Evolutionary conservation across 805 yeast genomes (phyloP), one percentile per base, ranked within the genome.

Genomic region (Lipomyces mesembrius): DNA sequence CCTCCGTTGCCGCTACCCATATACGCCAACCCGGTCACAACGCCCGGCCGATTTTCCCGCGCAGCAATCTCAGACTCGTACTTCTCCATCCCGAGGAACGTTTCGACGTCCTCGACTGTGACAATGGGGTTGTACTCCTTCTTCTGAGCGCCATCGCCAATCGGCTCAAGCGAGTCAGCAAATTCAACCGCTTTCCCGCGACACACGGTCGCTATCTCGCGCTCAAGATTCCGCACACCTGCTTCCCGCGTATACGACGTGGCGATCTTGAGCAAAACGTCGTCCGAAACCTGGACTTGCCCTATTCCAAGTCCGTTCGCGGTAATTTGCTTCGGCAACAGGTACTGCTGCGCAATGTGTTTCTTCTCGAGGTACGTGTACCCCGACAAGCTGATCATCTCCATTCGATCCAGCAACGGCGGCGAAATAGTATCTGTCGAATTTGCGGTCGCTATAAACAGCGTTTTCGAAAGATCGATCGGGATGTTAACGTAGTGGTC

Each of bases 401-500:
- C 97, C 86, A 91, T 88, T 69, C 97, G 83, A 76, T 92, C 97
- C 64, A 89, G 82, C 63, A 92, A 81, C 6, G 97, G 96, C 17
- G 88, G 85, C 34, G 93, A 86, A 69, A 92, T 83, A 27, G 87
- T 84, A 70, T 86, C 83, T 34, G 88, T 83, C 65, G 90, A 89
- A 76, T 92, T 92, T 11, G 97, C 94, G 0, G 97, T 92, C 73
- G 97, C 93, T 61, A 92, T 84, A 74, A 92, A 92, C 25, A 91
- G 79, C 14, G 90, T 89, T 72, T 90, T 90, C 4, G 96, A 89
- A 70, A 92, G 79, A 75, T 92, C 97, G 25, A 92, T 82, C 0
- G 97, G 96, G 78, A 92, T 89, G 4, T 95, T 95, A 62, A 92
- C 78, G 76, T 90, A 92, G 76, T 91, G 96, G 78, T 92, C 97